Evolutionary conservation across 148 eudicot genomes (phyloP), one percentile per base, ranked within the genome.

Genomic region (Vaccinium darrowii): DNA sequence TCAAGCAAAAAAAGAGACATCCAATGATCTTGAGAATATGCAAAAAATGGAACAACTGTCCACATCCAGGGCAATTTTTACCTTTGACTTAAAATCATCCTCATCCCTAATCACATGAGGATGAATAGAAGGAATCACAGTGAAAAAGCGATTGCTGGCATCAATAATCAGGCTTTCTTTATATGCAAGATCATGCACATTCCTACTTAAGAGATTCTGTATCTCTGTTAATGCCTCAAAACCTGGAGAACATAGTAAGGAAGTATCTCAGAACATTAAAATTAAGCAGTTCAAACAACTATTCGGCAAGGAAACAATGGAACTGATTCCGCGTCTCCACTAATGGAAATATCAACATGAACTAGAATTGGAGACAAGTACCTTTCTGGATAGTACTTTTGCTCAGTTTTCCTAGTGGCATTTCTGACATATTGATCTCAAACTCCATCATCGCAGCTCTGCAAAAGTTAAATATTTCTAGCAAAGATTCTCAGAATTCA

Each of bases 361-460:
- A 80, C 49, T 30, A 53, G 79, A 81, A 84, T 57, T 43, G 23
- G 80, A 69, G 56, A 50, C 49, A 36, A 76, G 62, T 87, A 97
- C 98, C 99, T 91, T 93, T 90, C 83, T 97, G 98, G 83, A 97
- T 97, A 86, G 95, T 97, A 80, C 88, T 92, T 90, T 91, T 95
- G 93, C 99, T 97, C 69, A 97, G 91, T 86, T 97, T 97, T 54
- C 98, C 99, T 63, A 97, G 94, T 19, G 99, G 99, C 99, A 97
- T 97, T 87, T 95, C 98, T 72, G 98, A 91, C 98, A 97, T 88
- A 87, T 97, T 97, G 87, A 97, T 97, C 84, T 97, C 93, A 84
- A 97, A 97, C 84, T 97, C 99, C 98, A 94, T 89, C 98, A 97
- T 95, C 12, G 99, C 99, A 90, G 94, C 95, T 86, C 99, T 97